Percentiles rank a stretch among this genome's conserved stretches.
Conservation (phyloP, 176 grass and related monocot species). For the Musa beccarii region DNA sequence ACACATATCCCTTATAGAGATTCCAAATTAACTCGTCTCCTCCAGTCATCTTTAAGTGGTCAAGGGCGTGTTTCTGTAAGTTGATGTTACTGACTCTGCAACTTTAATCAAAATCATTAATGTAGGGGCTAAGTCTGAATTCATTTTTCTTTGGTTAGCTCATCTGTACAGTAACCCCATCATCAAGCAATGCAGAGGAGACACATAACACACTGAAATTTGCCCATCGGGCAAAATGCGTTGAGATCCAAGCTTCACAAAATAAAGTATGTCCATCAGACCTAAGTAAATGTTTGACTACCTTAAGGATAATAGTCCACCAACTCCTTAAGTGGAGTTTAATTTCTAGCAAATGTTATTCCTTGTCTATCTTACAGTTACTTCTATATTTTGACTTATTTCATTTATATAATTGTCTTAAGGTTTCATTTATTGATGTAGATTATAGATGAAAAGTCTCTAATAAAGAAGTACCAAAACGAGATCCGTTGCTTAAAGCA, state of each 20-base stretch:
- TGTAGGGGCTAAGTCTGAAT: not conserved
- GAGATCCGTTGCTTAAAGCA: slow-evolving; percentile 91
- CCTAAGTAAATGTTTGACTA: slow-evolving; percentile 5
- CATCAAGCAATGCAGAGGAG: slow-evolving; percentile 97
- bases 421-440: slow-evolving; percentile 26
- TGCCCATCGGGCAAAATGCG: slow-evolving; percentile 84
- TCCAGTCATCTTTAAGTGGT: slow-evolving; percentile 97
- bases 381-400: slow-evolving; percentile 14
- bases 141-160: slow-evolving; percentile 44
- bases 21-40: slow-evolving; percentile 94
- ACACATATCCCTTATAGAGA: slow-evolving; percentile 93
- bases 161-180: slow-evolving; percentile 95
- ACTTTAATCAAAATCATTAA: not conserved
- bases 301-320: slow-evolving; percentile 9
- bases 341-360: not conserved
- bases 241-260: slow-evolving; percentile 97
- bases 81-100: not conserved
- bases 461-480: slow-evolving; percentile 99
- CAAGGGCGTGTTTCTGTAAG: slow-evolving; percentile 98
- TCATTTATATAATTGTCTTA: slow-evolving; percentile 22
- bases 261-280: slow-evolving; percentile 56
- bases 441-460: slow-evolving; percentile 99
- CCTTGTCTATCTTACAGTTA: not conserved
- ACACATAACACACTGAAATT: slow-evolving; percentile 99
- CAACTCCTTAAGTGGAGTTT: not conserved